These are phyloP conservation scores for Coniochaeta hoffmannii DNA, from an alignment of 2,329 filamentous ascomycete species.

Conservation along the genomic window DNA sequence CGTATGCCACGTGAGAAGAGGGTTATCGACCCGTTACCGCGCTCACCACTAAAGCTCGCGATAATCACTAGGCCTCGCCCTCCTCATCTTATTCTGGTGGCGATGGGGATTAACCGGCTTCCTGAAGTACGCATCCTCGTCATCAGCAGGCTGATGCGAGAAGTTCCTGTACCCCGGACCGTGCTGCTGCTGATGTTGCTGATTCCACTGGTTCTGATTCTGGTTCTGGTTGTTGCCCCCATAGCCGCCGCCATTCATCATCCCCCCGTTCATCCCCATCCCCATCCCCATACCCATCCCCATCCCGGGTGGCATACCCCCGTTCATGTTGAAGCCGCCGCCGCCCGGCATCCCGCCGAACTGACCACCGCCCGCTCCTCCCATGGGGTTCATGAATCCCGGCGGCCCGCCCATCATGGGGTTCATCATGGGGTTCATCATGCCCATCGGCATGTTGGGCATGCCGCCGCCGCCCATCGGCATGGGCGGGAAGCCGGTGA, in stretches of 20 bases:
- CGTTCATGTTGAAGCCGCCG: neutral
- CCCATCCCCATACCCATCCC: conserved; percentile 12
- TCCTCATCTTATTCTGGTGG: conserved; percentile 72
- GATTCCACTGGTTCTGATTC: conserved; percentile 19
- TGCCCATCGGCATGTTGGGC: conserved; percentile 28
- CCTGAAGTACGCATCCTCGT: conserved; percentile 89
- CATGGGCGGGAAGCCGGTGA: conserved; percentile 15
- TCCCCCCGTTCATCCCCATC: conserved; percentile 20
- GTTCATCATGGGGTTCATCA: conserved; percentile 18
- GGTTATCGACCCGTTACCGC: conserved; percentile 10
- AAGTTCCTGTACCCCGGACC: conserved; percentile 26
- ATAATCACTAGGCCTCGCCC: conserved; percentile 84
- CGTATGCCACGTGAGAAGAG: too few species aligned
- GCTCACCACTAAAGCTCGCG: conserved; percentile 56
- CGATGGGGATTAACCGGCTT: conserved; percentile 94
- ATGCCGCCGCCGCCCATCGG: conserved; percentile 32
- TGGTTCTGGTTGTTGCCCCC: conserved; percentile 25
- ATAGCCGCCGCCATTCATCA: conserved; percentile 24
- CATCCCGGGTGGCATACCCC: neutral
- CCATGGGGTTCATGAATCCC: conserved; percentile 13
- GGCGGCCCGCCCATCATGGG: neutral
- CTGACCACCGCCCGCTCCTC: neutral
- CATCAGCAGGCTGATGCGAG: conserved; percentile 47
- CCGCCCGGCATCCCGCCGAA: neutral
- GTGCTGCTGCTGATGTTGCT: conserved; percentile 14